Base-by-base conservation (phyloP, 805 yeast species). In the Nematodospora valgi region DNA sequence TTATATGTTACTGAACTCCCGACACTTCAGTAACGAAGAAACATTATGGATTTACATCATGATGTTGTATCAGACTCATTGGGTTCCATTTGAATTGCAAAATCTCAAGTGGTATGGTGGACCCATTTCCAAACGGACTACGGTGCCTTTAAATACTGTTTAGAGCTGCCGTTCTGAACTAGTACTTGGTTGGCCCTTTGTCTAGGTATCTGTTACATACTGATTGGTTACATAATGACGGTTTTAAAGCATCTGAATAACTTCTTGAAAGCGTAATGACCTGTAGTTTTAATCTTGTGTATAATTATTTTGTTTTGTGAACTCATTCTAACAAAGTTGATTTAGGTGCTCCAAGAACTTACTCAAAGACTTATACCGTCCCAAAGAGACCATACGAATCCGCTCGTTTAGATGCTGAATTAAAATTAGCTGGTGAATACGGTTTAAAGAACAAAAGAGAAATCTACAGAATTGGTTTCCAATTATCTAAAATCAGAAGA, bases 371-470 rank as follows among this genome's bases (percentile, higher is more conserved):
- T 66, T 93, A 86, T 87, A 76, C 96, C 67, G 96, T 91, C 69
- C 99, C 99, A 79, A 88, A 86, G 83, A 87, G 95, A 74, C 97
- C 98, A 54, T 93, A 85, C 81, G 99, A 93, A 79, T 86, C 94
- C 57, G 94, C 97, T 72, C 96, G 98, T 83, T 82, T 93, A 73
- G 98, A 93, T 64, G 87, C 96, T 70, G 98, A 93, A 78, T 86
- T 93, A 73, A 91, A 93, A 78, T 86, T 93, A 68, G 97, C 95
- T 67, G 98, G 98, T 81, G 98, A 93, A 76, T 89, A 76, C 85
- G 98, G 98, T 82, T 84, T 93, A 70, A 91, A 88, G 80, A 93
- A 93, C 96, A 93, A 93, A 91, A 86, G 94, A 72, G 98, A 93
- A 78, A 87, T 93, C 73, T 93, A 93, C 95, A 88, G 98, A 85